phyloP scores from a whole-genome alignment of 768 basidiomycete species.

The Hortiboletus campestris region DNA sequence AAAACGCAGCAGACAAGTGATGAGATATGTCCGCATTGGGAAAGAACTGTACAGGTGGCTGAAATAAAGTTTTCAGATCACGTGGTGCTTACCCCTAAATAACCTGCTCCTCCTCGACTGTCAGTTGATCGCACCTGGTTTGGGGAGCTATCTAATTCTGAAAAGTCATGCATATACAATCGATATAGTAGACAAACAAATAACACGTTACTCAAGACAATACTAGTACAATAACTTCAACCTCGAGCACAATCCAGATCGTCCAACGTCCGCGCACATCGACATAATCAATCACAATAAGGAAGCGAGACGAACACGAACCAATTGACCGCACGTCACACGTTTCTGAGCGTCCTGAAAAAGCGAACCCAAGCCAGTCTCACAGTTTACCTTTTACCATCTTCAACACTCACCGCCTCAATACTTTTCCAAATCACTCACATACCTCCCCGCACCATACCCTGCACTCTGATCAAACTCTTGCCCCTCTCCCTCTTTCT shows the following conservation, averaged over 20 bases:
- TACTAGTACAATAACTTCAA: background rate
- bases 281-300: constrained; percentile 16
- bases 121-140: no score
- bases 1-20: background rate
- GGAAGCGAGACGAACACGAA: background rate
- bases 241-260: background rate
- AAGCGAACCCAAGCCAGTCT: no score
- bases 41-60: constrained; percentile 31
- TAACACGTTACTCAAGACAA: background rate
- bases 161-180: background rate
- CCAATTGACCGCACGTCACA: background rate
- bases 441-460: constrained; percentile 45
- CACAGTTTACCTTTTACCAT: background rate
- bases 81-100: constrained; percentile 1
- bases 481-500: constrained; percentile 36
- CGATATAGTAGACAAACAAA: background rate
- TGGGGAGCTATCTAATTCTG: no score
- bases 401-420: background rate
- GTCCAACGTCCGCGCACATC: background rate
- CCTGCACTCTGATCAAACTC: constrained; percentile 46
- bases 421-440: constrained; percentile 42
- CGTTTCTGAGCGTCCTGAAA: background rate
- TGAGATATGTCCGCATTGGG: background rate
- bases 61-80: constrained; percentile 16
- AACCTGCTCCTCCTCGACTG: no score